Evolutionary conservation across 202 grass and related monocot species (phyloP).

Genomic region (Setaria viridis): DNA sequence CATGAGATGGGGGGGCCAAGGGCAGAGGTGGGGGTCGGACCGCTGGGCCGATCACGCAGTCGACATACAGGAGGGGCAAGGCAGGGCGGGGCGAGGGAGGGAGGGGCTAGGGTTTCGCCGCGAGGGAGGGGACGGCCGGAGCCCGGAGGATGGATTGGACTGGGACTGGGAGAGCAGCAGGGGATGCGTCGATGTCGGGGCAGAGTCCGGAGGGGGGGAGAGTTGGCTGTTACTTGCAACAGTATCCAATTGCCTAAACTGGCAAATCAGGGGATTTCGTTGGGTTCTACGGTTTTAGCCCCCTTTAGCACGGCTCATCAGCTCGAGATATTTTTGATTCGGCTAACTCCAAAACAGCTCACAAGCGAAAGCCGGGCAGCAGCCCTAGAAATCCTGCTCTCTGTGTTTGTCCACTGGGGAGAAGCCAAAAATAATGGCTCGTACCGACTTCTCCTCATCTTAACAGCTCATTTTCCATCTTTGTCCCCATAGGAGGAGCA

Average conservation of each 20-base stretch:
- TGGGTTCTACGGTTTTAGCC: too few relatives aligned
- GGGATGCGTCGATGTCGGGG: constrained; percentile 21
- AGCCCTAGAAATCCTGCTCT: too few relatives aligned
- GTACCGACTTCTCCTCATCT: too few relatives aligned
- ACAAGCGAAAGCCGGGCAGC: too few relatives aligned
- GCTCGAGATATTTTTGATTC: too few relatives aligned
- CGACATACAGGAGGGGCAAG: constrained; percentile 28
- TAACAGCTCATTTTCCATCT: too few relatives aligned
- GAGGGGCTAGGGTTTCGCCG: constrained; percentile 53
- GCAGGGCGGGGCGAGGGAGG: constrained; percentile 5
- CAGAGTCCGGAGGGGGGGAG: not conserved
- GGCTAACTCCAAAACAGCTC: too few relatives aligned
- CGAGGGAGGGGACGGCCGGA: not conserved
- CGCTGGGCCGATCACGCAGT: constrained; percentile 40
- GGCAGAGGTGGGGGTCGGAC: constrained; percentile 11
- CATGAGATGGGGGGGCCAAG: constrained; percentile 56
- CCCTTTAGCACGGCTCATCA: too few relatives aligned
- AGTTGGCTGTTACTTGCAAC: constrained; percentile 7
- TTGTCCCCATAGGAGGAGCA: too few relatives aligned
- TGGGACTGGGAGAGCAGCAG: constrained; percentile 14
- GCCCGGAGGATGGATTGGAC: constrained; percentile 1
- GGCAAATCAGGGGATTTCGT: not conserved
- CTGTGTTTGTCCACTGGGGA: too few relatives aligned
- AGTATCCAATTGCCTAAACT: not conserved
- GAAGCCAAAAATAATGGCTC: too few relatives aligned